A percentile compares a stretch with the other conserved stretches of the same genome.
Conservation (phyloP, 371 early-diverging fungal species). For the Rhizopus microsporus region DNA sequence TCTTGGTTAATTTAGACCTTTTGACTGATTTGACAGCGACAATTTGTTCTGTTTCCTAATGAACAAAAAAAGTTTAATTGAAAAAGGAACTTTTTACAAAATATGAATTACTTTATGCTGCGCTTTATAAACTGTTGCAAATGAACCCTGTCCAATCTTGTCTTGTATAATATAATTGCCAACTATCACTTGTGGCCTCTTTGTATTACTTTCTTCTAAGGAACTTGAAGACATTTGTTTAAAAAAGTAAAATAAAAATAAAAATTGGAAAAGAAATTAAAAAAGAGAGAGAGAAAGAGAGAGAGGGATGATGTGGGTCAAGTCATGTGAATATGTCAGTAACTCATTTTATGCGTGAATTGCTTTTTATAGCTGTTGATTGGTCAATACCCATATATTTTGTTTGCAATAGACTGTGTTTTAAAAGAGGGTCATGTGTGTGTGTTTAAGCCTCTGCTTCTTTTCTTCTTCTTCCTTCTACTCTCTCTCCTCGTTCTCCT, state of each 20-base stretch:
- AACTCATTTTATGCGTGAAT: not conserved
- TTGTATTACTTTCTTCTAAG: not conserved
- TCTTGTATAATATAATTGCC: constrained; percentile 67
- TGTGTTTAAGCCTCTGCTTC: too few species aligned
- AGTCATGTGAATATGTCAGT: not conserved
- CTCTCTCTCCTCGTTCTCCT: too few species aligned
- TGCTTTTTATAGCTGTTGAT: too few species aligned
- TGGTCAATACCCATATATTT: too few species aligned
- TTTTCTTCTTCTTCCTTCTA: too few species aligned
- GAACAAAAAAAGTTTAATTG: not conserved
- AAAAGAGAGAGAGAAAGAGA: constrained; percentile 1
- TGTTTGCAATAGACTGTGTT: too few species aligned
- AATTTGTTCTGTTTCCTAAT: constrained; percentile 54
- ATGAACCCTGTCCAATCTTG: constrained; percentile 92
- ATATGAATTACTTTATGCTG: constrained; percentile 58
- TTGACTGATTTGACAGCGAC: constrained; percentile 92
- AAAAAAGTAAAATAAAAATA: not conserved
- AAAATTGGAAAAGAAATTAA: not conserved
- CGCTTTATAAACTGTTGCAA: constrained; percentile 93
- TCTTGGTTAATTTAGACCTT: constrained; percentile 82
- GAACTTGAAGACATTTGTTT: constrained; percentile 8
- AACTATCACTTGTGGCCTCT: constrained; percentile 27
- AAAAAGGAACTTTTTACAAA: not conserved
- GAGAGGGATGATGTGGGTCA: not conserved
- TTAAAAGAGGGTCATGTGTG: too few species aligned